Conservation (phyloP, 176 grass and related monocot genomes). For the Luzula sylvatica region DNA sequence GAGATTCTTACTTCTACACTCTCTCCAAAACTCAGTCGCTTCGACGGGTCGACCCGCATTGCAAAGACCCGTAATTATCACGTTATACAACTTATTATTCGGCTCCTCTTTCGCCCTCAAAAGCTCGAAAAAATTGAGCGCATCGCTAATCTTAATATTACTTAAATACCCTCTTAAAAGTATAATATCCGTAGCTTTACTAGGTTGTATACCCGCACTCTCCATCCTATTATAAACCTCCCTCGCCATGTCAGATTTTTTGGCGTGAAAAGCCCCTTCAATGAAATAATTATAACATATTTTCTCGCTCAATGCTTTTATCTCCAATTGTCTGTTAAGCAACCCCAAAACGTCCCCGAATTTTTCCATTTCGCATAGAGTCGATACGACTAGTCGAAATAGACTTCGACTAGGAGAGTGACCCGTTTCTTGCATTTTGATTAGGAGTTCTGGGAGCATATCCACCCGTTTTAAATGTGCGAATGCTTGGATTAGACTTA, state of each 20-base stretch:
- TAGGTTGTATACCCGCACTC: slow-evolving; percentile 49
- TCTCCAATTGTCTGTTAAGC: slow-evolving; percentile 54
- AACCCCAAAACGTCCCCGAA: slow-evolving; percentile 50
- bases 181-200: slow-evolving; percentile 40
- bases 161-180: slow-evolving; percentile 78
- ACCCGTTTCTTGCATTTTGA: slow-evolving; percentile 91
- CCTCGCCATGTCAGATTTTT: slow-evolving; percentile 61
- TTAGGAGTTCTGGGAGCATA: slow-evolving; percentile 54
- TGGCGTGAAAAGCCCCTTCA: slow-evolving; percentile 54
- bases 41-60: slow-evolving; percentile 53
- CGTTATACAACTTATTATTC: slow-evolving; percentile 61
- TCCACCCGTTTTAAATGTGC: slow-evolving; percentile 50
- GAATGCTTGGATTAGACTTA: slow-evolving; percentile 67
- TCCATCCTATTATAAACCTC: slow-evolving; percentile 66
- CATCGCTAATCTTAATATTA: slow-evolving; percentile 63
- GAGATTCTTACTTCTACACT: slow-evolving; percentile 61
- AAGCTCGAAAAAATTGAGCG: slow-evolving; percentile 50
- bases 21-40: slow-evolving; percentile 74
- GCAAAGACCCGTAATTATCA: slow-evolving; percentile 79
- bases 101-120: slow-evolving; percentile 45
- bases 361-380: slow-evolving; percentile 57
- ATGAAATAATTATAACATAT: slow-evolving; percentile 85
- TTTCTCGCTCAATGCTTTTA: slow-evolving; percentile 33
- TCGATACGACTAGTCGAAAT: slow-evolving; percentile 53
- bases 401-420: slow-evolving; percentile 54